These are phyloP conservation scores for Neurospora sp. DNA, from an alignment of 2,329 filamentous ascomycete genomes.

Conservation along the genomic window DNA sequence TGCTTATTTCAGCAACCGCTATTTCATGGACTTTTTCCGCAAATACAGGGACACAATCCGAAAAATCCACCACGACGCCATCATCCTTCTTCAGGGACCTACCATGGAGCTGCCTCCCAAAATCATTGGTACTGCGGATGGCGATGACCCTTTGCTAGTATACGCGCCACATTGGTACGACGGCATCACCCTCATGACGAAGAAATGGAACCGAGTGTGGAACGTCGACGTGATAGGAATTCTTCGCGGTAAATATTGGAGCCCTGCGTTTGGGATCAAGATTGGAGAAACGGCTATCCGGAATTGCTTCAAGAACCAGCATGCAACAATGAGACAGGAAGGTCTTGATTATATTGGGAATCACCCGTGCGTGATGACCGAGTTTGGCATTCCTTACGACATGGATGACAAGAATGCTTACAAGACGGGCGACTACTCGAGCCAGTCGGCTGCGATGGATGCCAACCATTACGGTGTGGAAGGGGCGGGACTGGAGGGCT, in stretches of 20 bases:
- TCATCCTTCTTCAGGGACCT: slow-evolving; percentile 85
- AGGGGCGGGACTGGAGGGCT: slow-evolving; percentile 72
- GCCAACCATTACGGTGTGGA: slow-evolving; percentile 93
- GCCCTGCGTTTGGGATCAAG: slow-evolving; percentile 84
- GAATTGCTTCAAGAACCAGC: slow-evolving; percentile 84
- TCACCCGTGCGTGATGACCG: slow-evolving; percentile 82
- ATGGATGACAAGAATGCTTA: slow-evolving; percentile 98
- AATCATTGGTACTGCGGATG: slow-evolving; percentile 79
- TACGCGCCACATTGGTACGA: slow-evolving; percentile 97
- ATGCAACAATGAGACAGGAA: slow-evolving; percentile 74
- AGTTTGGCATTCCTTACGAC: slow-evolving; percentile 96
- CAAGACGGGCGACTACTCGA: slow-evolving; percentile 88
- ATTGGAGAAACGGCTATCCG: slow-evolving; percentile 88
- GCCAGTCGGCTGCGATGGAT: slow-evolving; percentile 85
- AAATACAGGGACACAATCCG: slow-evolving; percentile 67
- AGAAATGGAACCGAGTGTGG: slow-evolving; percentile 97
- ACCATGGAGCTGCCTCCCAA: slow-evolving; percentile 84
- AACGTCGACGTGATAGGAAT: slow-evolving; percentile 95
- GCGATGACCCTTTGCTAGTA: slow-evolving; percentile 74
- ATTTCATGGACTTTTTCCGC: slow-evolving; percentile 81
- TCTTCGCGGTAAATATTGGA: slow-evolving; percentile 77
- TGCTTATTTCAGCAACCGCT: slow-evolving; percentile 79
- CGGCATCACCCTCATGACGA: slow-evolving; percentile 90
- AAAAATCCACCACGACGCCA: slow-evolving; percentile 64
- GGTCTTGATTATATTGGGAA: slow-evolving; percentile 81